Conservation (phyloP, 805 yeast species). For the Candida khao-thaluensis region DNA sequence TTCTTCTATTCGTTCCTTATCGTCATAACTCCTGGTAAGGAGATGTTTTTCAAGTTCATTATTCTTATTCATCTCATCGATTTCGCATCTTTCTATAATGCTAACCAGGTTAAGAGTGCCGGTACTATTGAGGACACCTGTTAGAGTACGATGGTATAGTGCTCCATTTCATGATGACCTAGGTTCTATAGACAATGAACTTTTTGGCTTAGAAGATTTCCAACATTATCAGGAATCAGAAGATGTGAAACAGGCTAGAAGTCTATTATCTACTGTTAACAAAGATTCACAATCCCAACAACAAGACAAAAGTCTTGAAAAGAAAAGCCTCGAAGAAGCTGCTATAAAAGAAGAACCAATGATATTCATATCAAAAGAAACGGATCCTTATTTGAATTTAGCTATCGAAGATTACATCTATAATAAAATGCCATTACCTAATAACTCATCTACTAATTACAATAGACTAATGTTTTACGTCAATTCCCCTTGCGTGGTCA, state of each 20-base stretch:
- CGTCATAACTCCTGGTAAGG: slow-evolving; percentile 44
- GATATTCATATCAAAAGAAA: slow-evolving; percentile 55
- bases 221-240: slow-evolving; percentile 37
- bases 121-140: neutral
- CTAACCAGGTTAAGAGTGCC: neutral
- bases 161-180: slow-evolving; percentile 44
- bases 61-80: slow-evolving; percentile 37
- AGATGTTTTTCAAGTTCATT: slow-evolving; percentile 47
- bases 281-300: slow-evolving; percentile 39
- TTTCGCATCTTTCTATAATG: slow-evolving; percentile 2
- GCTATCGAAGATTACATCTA: slow-evolving; percentile 83
- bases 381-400: slow-evolving; percentile 71
- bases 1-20: slow-evolving; percentile 35
- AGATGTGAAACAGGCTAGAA: slow-evolving; percentile 19
- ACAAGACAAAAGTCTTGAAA: slow-evolving; percentile 14
- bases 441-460: slow-evolving; percentile 20
- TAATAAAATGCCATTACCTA: slow-evolving; percentile 52
- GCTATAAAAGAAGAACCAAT: slow-evolving; percentile 38
- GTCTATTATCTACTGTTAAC: no score
- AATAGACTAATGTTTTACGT: slow-evolving; percentile 69
- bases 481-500: slow-evolving; percentile 83
- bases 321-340: slow-evolving; percentile 13
- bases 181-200: slow-evolving; percentile 31
- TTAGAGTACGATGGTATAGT: slow-evolving; percentile 10
- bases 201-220: slow-evolving; percentile 38